Base-by-base conservation (phyloP, 306 rosid species). In the Cucurbita moschata region DNA sequence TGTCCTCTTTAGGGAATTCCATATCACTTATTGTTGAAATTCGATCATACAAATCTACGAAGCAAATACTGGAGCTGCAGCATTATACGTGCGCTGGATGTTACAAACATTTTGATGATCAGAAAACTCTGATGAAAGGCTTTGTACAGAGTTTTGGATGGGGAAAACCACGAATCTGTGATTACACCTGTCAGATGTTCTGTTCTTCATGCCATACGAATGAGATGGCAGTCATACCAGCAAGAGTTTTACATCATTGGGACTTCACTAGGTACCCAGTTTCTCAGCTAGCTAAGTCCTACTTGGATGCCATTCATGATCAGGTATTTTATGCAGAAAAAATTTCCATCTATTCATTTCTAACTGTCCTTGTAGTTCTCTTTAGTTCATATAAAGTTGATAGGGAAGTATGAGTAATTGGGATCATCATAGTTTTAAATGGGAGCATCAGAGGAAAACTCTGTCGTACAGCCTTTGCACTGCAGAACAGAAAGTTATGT, bases 151-250 rank as follows among this genome's bases (percentile, higher is more conserved):
- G 92, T 58, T 87, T 95, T 56, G 97, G 99, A 80, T 95, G 97
- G 97, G 96, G 99, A 38, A 95, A 84, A 83, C 96, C 97, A 80
- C 89, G 96, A 80, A 86, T 88, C 56, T 95, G 99, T 82, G 99
- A 91, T 79, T 95, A 95, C 81, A 89, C 90, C 62, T 82, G 92
- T 80, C 97, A 95, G 78, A 76, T 95, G 80, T 95, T 91, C 79
- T 91, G 99, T 84, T 83, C 88, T 78, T 91, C 89, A 14, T 95
- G 99, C 84, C 99, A 95, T 81, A 84, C 92, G 77, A 91, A 91
- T 82, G 97, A 95, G 72, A 85, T 86, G 71, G 92, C 92, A 39
- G 96, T 95, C 81, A 80, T 95, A 84, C 99, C 97, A 38, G 97
- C 99, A 80, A 86, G 91, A 83, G 92, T 95, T 76, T 85, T 95